Conservation (phyloP, 2,329 filamentous ascomycete species). For the Trichocomaceae sp. region DNA sequence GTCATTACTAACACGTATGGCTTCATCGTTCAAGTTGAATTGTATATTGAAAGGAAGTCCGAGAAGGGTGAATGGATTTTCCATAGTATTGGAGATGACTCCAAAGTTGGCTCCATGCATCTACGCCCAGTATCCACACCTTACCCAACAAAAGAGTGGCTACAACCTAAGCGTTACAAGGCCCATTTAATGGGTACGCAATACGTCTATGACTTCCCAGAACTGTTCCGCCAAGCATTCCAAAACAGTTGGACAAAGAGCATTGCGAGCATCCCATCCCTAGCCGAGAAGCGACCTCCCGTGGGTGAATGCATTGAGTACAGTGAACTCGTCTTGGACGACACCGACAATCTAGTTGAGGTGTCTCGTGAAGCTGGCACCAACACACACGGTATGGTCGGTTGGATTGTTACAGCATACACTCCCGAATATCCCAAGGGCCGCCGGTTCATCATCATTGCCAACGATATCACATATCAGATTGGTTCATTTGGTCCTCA, state of each 20-base stretch:
- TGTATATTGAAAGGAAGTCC: conserved; percentile 95
- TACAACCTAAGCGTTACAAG: conserved; percentile 99
- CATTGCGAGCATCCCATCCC: conserved; percentile 63
- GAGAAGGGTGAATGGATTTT: conserved; percentile 98
- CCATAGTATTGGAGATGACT: conserved; percentile 92
- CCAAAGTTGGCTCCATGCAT: conserved; percentile 93
- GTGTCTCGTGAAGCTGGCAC: conserved; percentile 91
- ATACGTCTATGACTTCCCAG: conserved; percentile 99
- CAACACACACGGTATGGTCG: conserved; percentile 97
- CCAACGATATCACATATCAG: conserved; percentile 99
- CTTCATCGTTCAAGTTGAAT: conserved; percentile 94
- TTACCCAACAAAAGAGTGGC: conserved; percentile 96
- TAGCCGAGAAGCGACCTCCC: conserved; percentile 74
- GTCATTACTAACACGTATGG: conserved; percentile 98
- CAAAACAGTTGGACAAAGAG: conserved; percentile 87
- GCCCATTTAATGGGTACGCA: conserved; percentile 98
- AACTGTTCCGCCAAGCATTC: conserved; percentile 96
- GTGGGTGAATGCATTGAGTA: conserved; percentile 89
- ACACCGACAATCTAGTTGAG: conserved; percentile 83
- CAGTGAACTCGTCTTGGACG: conserved; percentile 89
- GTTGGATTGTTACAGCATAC: conserved; percentile 89
- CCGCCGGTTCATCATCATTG: conserved; percentile 87
- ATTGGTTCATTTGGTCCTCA: conserved; percentile 95
- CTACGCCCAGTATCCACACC: conserved; percentile 83
- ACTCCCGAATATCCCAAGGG: conserved; percentile 94